These are phyloP conservation scores for Fusarium pseudonygamai DNA, from an alignment of 2,329 filamentous ascomycete genomes.

Conservation along the genomic window DNA sequence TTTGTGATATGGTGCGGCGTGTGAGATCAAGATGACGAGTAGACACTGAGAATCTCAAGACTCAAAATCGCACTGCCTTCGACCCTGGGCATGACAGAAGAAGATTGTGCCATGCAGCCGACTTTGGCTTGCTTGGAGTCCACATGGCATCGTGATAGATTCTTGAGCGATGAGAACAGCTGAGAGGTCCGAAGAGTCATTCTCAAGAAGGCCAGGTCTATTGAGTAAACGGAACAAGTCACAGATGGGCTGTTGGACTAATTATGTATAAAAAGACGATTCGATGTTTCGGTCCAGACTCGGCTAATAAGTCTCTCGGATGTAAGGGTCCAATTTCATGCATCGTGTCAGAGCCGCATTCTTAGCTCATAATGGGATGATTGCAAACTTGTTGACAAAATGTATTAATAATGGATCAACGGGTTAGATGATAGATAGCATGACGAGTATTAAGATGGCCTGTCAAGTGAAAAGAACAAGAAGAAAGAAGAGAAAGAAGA, in stretches of 20 bases:
- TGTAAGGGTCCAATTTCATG: conserved; percentile 33
- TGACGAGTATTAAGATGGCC: fast-evolving
- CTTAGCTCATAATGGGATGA: conserved; percentile 1
- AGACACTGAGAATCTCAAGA: neutral
- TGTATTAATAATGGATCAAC: neutral
- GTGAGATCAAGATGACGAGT: neutral
- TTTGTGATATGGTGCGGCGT: neutral
- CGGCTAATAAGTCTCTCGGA: conserved; percentile 39
- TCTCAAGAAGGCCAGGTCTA: too few species aligned
- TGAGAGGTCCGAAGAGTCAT: neutral
- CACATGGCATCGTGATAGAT: too few species aligned
- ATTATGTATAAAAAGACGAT: conserved; percentile 24
- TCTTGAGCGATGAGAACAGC: neutral
- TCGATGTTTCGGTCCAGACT: conserved; percentile 38
- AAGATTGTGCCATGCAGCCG: too few species aligned
- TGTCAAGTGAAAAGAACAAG: too few species aligned
- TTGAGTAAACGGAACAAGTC: neutral
- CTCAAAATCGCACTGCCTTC: too few species aligned
- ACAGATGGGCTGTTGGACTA: neutral
- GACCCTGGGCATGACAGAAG: neutral
- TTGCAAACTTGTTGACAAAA: neutral
- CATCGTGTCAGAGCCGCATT: conserved; percentile 1
- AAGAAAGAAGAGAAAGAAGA: neutral
- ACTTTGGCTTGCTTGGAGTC: neutral
- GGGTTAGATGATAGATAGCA: too few species aligned